Evolutionary conservation across 352 stramenopile genomes (phyloP).

Genomic region (Phytophthora ohioensis): DNA sequence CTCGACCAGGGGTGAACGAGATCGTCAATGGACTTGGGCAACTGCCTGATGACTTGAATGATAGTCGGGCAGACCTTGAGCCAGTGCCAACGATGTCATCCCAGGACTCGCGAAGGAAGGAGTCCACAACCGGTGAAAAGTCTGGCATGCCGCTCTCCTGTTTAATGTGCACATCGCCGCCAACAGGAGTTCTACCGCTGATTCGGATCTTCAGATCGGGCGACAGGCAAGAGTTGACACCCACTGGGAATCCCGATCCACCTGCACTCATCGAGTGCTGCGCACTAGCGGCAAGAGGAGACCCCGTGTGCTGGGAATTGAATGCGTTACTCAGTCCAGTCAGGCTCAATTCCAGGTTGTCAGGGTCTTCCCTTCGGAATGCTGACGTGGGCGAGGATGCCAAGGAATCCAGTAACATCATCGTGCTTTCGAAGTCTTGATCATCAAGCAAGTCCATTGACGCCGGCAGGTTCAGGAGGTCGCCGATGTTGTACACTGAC

Average conservation of each 20-base stretch:
- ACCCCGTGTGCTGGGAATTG: conserved; percentile 37
- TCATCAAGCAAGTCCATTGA: conserved; percentile 64
- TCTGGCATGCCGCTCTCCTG: conserved; percentile 43
- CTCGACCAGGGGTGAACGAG: conserved; percentile 26
- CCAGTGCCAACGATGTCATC: conserved; percentile 49
- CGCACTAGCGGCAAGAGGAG: conserved; percentile 17
- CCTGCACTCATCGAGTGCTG: conserved; percentile 5
- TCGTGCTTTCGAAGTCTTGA: conserved; percentile 72
- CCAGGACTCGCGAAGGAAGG: conserved; percentile 68
- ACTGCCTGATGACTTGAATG: conserved; percentile 27
- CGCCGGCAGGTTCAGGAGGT: conserved; percentile 55
- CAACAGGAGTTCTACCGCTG: conserved; percentile 32
- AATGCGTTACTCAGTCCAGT: conserved; percentile 59
- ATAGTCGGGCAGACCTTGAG: conserved; percentile 38
- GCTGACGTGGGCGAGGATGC: conserved; percentile 24
- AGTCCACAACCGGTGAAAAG: conserved; percentile 67
- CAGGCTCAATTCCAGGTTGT: conserved; percentile 58
- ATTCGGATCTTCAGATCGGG: conserved; percentile 52
- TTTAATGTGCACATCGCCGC: conserved; percentile 47
- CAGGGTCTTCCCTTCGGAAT: conserved; percentile 44
- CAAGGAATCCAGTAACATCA: conserved; percentile 64
- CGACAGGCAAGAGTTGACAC: conserved; percentile 33
- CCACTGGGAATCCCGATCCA: conserved; percentile 1
- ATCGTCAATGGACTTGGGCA: conserved; percentile 26
- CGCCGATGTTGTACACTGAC: conserved; percentile 48